Percentiles rank a stretch among this genome's conserved stretches.
Evolutionary conservation across 2,329 filamentous ascomycete species (phyloP).

Genomic region (Talaromyces verruculosus): DNA sequence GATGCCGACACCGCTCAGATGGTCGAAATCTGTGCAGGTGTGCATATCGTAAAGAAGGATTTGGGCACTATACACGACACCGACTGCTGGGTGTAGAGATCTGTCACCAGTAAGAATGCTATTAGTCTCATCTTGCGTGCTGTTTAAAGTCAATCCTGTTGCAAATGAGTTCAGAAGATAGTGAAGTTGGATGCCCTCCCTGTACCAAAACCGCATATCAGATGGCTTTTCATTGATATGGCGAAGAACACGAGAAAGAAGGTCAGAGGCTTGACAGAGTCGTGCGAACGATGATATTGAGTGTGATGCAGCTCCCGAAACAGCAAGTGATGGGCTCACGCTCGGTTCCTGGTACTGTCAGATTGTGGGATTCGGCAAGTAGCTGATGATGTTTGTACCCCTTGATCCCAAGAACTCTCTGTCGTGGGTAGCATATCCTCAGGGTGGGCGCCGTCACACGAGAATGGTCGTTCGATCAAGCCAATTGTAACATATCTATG

Average conservation of each 20-base stretch:
- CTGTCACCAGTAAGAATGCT: not conserved
- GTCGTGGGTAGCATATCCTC: not conserved
- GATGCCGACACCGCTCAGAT: not conserved
- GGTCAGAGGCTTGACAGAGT: not conserved
- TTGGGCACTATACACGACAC: not conserved
- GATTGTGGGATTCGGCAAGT: not conserved
- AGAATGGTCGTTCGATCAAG: not conserved
- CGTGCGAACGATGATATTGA: not conserved
- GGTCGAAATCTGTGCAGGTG: not conserved
- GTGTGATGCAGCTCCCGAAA: not conserved
- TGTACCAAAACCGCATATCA: not conserved
- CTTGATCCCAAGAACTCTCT: conserved; percentile 4
- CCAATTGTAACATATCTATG: not conserved
- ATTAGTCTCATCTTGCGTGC: not conserved
- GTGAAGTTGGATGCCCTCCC: not conserved
- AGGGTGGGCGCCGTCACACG: not conserved
- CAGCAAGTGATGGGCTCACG: conserved; percentile 3
- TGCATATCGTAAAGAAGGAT: not conserved
- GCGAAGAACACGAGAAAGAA: not conserved
- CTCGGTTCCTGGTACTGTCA: not conserved
- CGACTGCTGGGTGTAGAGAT: not conserved
- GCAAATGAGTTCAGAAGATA: not conserved
- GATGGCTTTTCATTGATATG: conserved; percentile 3
- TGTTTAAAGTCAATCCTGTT: not conserved
- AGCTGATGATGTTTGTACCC: not conserved